These are phyloP conservation scores for Talaromyces albobiverticillius DNA, from an alignment of 2,329 filamentous ascomycete species.

Conservation along the genomic window DNA sequence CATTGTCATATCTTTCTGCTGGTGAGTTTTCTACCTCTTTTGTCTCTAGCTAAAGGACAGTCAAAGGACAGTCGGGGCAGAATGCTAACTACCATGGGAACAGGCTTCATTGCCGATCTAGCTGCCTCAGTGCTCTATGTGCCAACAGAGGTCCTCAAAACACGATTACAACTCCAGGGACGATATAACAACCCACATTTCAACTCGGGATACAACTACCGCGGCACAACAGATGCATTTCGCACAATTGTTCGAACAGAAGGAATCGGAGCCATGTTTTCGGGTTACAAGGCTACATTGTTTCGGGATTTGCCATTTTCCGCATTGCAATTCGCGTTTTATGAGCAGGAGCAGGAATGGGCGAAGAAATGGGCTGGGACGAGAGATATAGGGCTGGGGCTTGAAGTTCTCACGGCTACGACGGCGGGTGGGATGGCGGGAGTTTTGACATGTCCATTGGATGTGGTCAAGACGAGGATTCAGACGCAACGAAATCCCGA, in stretches of 20 bases:
- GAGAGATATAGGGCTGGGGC: constrained; percentile 75
- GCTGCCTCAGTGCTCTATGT: constrained; percentile 93
- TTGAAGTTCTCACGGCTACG: constrained; percentile 87
- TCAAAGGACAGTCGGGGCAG: constrained; percentile 7
- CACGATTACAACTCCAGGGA: constrained; percentile 91
- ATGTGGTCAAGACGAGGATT: constrained; percentile 94
- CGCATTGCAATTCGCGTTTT: constrained; percentile 95
- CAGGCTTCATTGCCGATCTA: constrained; percentile 88
- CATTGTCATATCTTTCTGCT: constrained; percentile 79
- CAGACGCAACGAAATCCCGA: constrained; percentile 80
- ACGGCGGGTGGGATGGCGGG: constrained; percentile 89
- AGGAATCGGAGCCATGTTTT: constrained; percentile 81
- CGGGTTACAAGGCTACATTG: constrained; percentile 95
- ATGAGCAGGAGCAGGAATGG: constrained; percentile 85
- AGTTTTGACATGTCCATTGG: constrained; percentile 89
- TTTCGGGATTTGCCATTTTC: constrained; percentile 95
- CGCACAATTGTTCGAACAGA: constrained; percentile 81
- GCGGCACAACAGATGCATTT: constrained; percentile 76
- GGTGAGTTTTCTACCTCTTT: constrained; percentile 55
- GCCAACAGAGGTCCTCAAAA: constrained; percentile 95
- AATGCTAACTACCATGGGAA: background rate
- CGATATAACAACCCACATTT: constrained; percentile 94
- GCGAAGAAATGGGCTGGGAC: constrained; percentile 75
- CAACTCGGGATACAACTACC: constrained; percentile 93
- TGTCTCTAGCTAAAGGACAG: background rate